Conservation (phyloP, 768 basidiomycete genomes). For the Coprinopsis strossmayeri region DNA sequence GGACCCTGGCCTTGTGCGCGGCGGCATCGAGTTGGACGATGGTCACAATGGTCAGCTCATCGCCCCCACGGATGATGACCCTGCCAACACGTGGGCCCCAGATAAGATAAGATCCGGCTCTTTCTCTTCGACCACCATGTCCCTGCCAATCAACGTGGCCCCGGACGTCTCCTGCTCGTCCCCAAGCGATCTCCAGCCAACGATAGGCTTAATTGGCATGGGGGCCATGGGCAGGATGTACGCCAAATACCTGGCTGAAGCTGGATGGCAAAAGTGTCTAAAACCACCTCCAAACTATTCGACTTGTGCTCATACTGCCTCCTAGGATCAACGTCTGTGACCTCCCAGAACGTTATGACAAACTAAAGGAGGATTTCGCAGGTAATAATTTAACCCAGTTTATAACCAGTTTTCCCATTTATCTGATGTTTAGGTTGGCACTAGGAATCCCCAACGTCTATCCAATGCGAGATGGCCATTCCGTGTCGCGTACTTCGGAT, state of each 20-base stretch:
- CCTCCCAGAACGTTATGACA: constrained; percentile 63
- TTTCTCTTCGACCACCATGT: constrained; percentile 9
- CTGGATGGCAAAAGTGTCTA: constrained; percentile 78
- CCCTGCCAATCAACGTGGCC: constrained; percentile 22
- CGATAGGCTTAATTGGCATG: constrained; percentile 93
- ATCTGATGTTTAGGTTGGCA: background rate
- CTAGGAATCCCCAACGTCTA: constrained; percentile 55
- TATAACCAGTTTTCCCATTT: background rate
- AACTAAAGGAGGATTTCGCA: constrained; percentile 51
- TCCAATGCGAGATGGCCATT: constrained; percentile 75
- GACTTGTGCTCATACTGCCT: background rate
- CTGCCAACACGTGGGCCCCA: background rate
- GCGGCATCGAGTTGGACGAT: constrained; percentile 7
- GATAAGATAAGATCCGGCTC: constrained; percentile 2
- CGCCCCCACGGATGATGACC: background rate
- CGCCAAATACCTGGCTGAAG: constrained; percentile 64
- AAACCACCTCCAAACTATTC: constrained; percentile 6
- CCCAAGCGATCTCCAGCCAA: constrained; percentile 46
- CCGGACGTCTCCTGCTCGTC: constrained; percentile 27
- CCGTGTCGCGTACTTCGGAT: constrained; percentile 83
- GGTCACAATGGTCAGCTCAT: background rate
- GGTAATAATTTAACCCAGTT: constrained; percentile 43
- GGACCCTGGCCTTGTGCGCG: constrained; percentile 3
- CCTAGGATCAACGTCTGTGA: constrained; percentile 88
- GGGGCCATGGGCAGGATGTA: constrained; percentile 98